phyloP scores from a whole-genome alignment of 768 basidiomycete genomes.

The Pisolithus tinctorius region DNA sequence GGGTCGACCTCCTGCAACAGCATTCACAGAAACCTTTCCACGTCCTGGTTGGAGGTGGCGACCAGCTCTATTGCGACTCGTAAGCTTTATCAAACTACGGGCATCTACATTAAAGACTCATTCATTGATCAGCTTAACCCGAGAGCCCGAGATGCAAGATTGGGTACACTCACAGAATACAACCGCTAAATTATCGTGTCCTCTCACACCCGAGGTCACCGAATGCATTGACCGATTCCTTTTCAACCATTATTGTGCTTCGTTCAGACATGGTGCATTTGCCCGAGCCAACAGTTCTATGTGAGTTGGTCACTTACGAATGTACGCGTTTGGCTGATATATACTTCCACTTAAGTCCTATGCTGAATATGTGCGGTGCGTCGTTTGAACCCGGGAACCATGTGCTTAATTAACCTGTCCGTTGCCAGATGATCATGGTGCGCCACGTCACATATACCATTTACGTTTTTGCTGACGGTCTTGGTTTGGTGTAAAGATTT shows the following conservation, averaged over 20 bases:
- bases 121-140: slow-evolving; percentile 47
- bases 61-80: slow-evolving; percentile 87
- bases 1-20: slow-evolving; percentile 84
- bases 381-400: background rate
- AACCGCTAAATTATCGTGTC: slow-evolving; percentile 49
- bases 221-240: slow-evolving; percentile 79
- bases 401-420: background rate
- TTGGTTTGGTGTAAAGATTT: slow-evolving; percentile 33
- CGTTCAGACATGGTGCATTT: slow-evolving; percentile 85
- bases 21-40: slow-evolving; percentile 83
- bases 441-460: slow-evolving; percentile 12
- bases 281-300: slow-evolving; percentile 87
- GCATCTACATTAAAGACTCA: background rate
- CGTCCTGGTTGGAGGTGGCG: slow-evolving; percentile 88
- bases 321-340: background rate
- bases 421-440: slow-evolving; percentile 72
- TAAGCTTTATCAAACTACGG: slow-evolving; percentile 25
- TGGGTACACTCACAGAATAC: slow-evolving; percentile 67
- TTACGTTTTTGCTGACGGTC: slow-evolving; percentile 4
- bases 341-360: slow-evolving; percentile 44
- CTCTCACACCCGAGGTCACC: slow-evolving; percentile 65
- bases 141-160: slow-evolving; percentile 83
- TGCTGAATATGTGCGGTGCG: slow-evolving; percentile 83
- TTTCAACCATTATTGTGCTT: slow-evolving; percentile 87
- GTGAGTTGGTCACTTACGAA: slow-evolving; percentile 36